Conservation (phyloP, 306 rosid genomes). For the Cucurbita maxima region DNA sequence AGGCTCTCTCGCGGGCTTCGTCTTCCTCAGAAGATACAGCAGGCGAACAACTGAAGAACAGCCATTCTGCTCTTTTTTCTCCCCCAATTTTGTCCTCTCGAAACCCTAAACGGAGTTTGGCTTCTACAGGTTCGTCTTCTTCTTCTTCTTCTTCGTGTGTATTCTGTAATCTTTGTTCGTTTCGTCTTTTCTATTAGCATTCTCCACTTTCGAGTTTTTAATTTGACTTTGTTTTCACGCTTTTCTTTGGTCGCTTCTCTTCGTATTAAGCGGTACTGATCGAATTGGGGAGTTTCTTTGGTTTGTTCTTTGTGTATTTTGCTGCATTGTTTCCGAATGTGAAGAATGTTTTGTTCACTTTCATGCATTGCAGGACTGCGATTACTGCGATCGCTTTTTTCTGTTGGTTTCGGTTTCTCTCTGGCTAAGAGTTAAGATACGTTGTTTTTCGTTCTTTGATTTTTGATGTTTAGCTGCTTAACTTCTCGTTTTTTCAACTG, state of each 20-base stretch:
- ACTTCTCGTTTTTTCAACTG: background rate
- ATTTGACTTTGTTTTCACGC: background rate
- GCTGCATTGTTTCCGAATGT: conserved; percentile 8
- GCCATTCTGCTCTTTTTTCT: background rate
- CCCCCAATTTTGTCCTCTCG: background rate
- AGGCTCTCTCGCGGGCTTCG: conserved; percentile 3
- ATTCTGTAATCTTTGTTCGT: background rate
- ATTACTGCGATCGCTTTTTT: background rate
- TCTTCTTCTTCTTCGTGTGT: background rate
- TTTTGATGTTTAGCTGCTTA: background rate
- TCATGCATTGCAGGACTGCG: background rate
- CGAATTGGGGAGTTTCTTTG: background rate
- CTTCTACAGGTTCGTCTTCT: background rate
- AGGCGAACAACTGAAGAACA: background rate
- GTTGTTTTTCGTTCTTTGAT: background rate
- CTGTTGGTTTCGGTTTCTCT: background rate
- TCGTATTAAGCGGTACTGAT: background rate
- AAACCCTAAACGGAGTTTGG: background rate
- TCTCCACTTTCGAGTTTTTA: background rate
- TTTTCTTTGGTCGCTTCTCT: background rate
- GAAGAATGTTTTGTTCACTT: background rate
- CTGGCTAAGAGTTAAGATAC: background rate
- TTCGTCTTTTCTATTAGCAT: background rate
- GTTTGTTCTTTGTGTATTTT: background rate
- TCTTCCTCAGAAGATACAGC: background rate